Conservation (phyloP, 2,329 filamentous ascomycete genomes). For the Xylaria sp. region DNA sequence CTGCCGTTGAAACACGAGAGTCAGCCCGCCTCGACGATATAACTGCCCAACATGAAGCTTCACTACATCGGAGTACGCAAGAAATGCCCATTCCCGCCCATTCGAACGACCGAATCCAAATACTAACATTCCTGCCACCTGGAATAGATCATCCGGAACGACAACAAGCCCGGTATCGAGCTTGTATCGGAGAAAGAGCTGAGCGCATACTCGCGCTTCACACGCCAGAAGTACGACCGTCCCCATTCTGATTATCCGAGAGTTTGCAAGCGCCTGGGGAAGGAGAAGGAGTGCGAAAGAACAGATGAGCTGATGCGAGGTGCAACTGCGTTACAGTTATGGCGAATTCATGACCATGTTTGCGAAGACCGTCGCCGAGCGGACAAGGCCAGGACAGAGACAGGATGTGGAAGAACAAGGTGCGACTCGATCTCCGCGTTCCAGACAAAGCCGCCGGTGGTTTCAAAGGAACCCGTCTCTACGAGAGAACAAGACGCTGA, state of each 20-base stretch:
- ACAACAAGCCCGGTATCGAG: constrained; percentile 69
- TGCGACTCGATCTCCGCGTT: constrained; percentile 31
- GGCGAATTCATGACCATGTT: constrained; percentile 75
- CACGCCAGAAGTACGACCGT: constrained; percentile 55
- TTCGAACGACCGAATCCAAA: constrained; percentile 9
- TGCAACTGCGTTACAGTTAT: constrained; percentile 34
- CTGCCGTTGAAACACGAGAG: not conserved
- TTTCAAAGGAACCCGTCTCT: too few species aligned
- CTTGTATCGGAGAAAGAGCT: constrained; percentile 73
- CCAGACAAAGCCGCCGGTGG: not conserved
- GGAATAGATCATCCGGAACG: constrained; percentile 72
- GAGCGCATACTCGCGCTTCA: constrained; percentile 74
- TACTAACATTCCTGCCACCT: constrained; percentile 16
- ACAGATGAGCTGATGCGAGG: constrained; percentile 16
- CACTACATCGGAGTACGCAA: constrained; percentile 75
- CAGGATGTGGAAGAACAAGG: constrained; percentile 82
- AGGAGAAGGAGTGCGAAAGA: not conserved
- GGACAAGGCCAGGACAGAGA: constrained; percentile 72
- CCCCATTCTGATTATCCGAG: not conserved
- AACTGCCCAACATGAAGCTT: constrained; percentile 65
- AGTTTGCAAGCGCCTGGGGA: not conserved
- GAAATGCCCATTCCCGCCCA: constrained; percentile 26
- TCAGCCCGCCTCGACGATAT: not conserved
- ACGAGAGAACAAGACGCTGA: constrained; percentile 6
- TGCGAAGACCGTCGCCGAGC: constrained; percentile 79